Evolutionary conservation across 225 moss, liverwort and hornwort species (phyloP).

Genomic region (Pseudoscleropodium purum): DNA sequence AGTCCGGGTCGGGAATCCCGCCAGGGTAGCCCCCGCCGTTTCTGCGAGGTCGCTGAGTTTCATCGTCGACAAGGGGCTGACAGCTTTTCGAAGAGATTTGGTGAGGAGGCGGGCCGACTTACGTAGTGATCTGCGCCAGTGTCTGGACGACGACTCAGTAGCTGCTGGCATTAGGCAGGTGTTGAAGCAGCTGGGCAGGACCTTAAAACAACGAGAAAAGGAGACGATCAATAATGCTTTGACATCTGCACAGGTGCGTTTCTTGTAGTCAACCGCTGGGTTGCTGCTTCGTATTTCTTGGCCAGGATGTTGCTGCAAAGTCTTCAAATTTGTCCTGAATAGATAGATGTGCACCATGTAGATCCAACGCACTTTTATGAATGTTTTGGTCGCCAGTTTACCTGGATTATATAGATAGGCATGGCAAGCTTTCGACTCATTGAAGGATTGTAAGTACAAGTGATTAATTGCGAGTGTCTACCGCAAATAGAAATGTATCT

Average conservation of each 20-base stretch:
- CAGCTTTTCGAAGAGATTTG: conserved; percentile 67
- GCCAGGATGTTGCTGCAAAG: background rate
- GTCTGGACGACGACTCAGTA: conserved; percentile 74
- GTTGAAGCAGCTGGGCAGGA: conserved; percentile 83
- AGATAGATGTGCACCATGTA: background rate
- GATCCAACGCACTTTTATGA: background rate
- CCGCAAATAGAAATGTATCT: background rate
- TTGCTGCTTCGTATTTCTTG: background rate
- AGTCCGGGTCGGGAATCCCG: conserved; percentile 89
- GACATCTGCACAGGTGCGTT: conserved; percentile 49
- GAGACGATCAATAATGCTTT: conserved; percentile 68
- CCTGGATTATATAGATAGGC: background rate
- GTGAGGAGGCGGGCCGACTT: conserved; percentile 82
- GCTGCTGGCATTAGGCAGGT: conserved; percentile 91
- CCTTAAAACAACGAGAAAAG: conserved; percentile 80
- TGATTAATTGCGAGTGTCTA: background rate
- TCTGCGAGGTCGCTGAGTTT: conserved; percentile 65
- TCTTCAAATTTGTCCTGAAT: background rate
- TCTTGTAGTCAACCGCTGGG: background rate
- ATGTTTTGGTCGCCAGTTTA: background rate
- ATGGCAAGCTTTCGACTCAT: background rate
- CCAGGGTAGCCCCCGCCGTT: conserved; percentile 83
- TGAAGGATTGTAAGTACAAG: background rate
- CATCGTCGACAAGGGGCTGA: conserved; percentile 67
- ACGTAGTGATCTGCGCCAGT: conserved; percentile 83